Base-by-base conservation (phyloP, 169 alveolate genomes). In the Plasmodium gaboni region DNA sequence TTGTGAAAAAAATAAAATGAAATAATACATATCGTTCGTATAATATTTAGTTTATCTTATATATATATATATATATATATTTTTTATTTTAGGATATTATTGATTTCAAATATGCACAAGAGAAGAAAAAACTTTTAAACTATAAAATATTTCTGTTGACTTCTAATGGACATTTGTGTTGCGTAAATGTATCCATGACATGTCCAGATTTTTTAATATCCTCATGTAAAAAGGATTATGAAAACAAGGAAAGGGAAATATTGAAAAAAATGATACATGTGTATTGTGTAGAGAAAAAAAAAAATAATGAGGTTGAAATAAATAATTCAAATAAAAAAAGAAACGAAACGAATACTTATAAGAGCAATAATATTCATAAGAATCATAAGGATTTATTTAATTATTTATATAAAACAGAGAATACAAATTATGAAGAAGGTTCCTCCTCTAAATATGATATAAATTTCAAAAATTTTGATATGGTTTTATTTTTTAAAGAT, bases 91-190 rank as follows among this genome's bases (percentile, higher is more conserved):
- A 80, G 90, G 90, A 68, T 55, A 44, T 80, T 22, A n/a, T 55
- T 9, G 90, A 67, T 61, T 55, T 51, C 72, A 59, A 57, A 22
- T 67, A 64, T 26, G 50, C 53, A 8, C 83, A 61, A 46, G 60
- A 55, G 8, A 80, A 67, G 2, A 80, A 80, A 50, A 80, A 68
- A 28, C 17, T 51, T 53, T 19, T 80, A 26, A 53, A 46, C 24
- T 80, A 80, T 48, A 67, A 80, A 67, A 60, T 80, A 19, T 80
- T 80, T 68, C 61, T 80, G n/a, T 44, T 80, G 24, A 80, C 90
- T n/a, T 80, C 90, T 19, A 80, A 80, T 48, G 80, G 65, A 15
- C 26, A 80, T 57, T 60, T 80, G 19, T 80, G 90, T 17, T 80
- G 90, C 22, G 50, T 80, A 80, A 80, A 55, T 64, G 59, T 80